Evolutionary conservation across 768 basidiomycete genomes (phyloP).

Genomic region (Mycena pura): DNA sequence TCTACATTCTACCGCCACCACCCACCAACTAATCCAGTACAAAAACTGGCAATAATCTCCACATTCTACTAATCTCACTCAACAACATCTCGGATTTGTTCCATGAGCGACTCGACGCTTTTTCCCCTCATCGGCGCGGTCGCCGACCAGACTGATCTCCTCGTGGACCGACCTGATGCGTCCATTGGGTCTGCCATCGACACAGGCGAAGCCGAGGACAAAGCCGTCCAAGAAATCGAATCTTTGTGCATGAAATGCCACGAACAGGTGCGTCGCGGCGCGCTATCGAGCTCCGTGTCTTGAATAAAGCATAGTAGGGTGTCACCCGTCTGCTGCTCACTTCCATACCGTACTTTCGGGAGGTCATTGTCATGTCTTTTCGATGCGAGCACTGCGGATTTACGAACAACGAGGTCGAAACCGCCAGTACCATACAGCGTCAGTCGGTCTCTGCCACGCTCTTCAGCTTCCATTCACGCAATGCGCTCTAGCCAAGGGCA

Average conservation of each 20-base stretch:
- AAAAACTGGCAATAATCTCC: no score
- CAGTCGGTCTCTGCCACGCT: slow-evolving; percentile 33
- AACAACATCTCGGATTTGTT: no score
- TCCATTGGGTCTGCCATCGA: slow-evolving; percentile 46
- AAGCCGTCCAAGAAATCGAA: slow-evolving; percentile 82
- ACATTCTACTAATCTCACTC: no score
- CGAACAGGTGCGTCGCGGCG: slow-evolving; percentile 70
- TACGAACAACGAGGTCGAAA: slow-evolving; percentile 92
- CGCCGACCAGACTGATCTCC: slow-evolving; percentile 52
- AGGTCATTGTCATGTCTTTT: slow-evolving; percentile 97
- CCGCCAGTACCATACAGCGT: slow-evolving; percentile 88
- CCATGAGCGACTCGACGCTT: slow-evolving; percentile 38
- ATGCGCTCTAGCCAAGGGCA: slow-evolving; percentile 73
- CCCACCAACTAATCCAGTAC: no score
- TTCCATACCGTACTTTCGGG: slow-evolving; percentile 92
- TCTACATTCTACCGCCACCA: no score
- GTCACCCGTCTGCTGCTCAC: slow-evolving; percentile 88
- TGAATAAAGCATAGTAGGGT: slow-evolving; percentile 62
- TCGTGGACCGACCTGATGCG: slow-evolving; percentile 42
- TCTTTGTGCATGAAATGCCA: slow-evolving; percentile 94
- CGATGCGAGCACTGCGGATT: slow-evolving; percentile 92
- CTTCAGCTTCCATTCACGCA: background rate
- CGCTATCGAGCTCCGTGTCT: slow-evolving; percentile 16
- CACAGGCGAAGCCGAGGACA: slow-evolving; percentile 69
- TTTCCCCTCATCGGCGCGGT: slow-evolving; percentile 64